Evolutionary conservation across 805 yeast species (phyloP).

Genomic region (Kodamaea neixiangensis): DNA sequence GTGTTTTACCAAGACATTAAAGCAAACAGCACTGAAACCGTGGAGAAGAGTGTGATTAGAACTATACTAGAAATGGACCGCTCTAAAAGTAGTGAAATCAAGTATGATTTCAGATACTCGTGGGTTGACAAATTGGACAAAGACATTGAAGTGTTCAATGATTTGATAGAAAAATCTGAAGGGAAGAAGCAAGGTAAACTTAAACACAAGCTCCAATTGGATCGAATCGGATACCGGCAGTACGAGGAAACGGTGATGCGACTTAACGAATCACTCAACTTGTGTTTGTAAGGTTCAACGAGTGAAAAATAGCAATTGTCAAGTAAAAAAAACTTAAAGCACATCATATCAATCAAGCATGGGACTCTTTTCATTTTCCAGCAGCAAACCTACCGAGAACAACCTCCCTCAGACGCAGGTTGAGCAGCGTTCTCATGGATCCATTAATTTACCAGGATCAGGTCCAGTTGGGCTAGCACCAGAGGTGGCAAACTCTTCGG

Average conservation of each 20-base stretch:
- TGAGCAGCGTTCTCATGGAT: slow-evolving; percentile 30
- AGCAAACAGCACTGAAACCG: slow-evolving; percentile 14
- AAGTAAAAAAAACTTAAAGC: neutral
- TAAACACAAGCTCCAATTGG: slow-evolving; percentile 4
- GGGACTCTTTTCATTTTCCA: slow-evolving; percentile 20
- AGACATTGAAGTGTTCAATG: slow-evolving; percentile 2
- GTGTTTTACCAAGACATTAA: slow-evolving; percentile 21
- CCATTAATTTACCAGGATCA: slow-evolving; percentile 19
- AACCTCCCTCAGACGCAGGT: slow-evolving; percentile 15
- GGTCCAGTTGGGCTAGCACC: neutral
- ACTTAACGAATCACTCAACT: slow-evolving; percentile 27
- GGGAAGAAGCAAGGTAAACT: slow-evolving; percentile 9
- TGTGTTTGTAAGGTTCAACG: slow-evolving; percentile 25
- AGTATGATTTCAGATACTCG: slow-evolving; percentile 24
- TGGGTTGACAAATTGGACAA: slow-evolving; percentile 23
- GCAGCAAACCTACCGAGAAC: slow-evolving; percentile 3
- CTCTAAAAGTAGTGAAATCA: slow-evolving; percentile 23
- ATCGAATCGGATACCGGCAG: slow-evolving; percentile 22
- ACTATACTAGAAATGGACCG: slow-evolving; percentile 28
- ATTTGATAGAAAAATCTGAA: neutral
- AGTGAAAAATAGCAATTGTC: neutral
- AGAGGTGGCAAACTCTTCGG: neutral
- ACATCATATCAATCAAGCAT: slow-evolving; percentile 6
- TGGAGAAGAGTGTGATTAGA: slow-evolving; percentile 24
- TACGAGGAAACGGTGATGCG: slow-evolving; percentile 28